Evolutionary conservation across 75 land plant species (phyloP).

Genomic region (Adiantum capillusveneris): DNA sequence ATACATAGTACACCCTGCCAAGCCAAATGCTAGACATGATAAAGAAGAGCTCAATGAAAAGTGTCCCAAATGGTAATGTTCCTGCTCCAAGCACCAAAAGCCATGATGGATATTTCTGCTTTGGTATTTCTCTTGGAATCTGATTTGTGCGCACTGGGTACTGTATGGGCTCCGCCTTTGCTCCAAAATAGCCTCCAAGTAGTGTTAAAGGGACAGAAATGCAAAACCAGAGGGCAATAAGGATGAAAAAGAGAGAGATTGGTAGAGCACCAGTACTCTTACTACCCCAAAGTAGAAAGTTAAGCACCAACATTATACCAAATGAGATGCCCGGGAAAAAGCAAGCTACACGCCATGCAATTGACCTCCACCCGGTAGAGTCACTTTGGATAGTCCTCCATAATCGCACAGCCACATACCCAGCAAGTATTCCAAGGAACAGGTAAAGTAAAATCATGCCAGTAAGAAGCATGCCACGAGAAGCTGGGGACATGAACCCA

Average conservation of each 20-base stretch:
- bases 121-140: constrained; percentile 55
- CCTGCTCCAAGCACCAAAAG: constrained; percentile 53
- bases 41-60: constrained; percentile 63
- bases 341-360: constrained; percentile 59
- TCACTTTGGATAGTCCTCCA: constrained; percentile 51
- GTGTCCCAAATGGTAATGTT: constrained; percentile 52
- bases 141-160: constrained; percentile 63
- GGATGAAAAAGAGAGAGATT: constrained; percentile 38
- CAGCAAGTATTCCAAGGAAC: constrained; percentile 49
- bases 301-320: constrained; percentile 40
- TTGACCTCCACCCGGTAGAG: constrained; percentile 40
- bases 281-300: constrained; percentile 40
- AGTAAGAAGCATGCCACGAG: constrained; percentile 48
- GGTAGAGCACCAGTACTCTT: constrained; percentile 61
- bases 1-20: constrained; percentile 55
- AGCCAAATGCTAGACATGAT: constrained; percentile 65
- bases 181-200: constrained; percentile 47
- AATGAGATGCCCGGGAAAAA: constrained; percentile 65
- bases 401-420: constrained; percentile 47
- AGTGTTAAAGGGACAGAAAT: constrained; percentile 55
- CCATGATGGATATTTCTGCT: constrained; percentile 56
- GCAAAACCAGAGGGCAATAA: constrained; percentile 49
- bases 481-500: constrained; percentile 65
- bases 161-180: constrained; percentile 41
- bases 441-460: constrained; percentile 58